Evolutionary conservation across 805 yeast species (phyloP), one percentile per base, ranked within the genome.

Genomic region (Middelhovenomyces tepae): DNA sequence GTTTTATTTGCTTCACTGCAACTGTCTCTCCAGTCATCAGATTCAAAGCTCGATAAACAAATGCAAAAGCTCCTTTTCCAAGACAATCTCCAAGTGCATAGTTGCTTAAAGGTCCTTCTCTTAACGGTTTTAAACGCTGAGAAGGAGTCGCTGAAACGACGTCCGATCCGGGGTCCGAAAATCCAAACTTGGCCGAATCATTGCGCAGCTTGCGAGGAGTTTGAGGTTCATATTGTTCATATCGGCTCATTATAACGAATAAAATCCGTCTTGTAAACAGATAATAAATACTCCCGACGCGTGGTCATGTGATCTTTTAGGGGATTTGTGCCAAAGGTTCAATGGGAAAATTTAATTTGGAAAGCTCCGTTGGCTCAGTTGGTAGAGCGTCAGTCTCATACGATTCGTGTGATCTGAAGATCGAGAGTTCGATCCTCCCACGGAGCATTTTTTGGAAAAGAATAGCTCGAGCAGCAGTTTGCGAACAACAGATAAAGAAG

Each of bases 51-150:
- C 71, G 69, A 55, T 78, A 86, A 3, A 89, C 96, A 24, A 73
- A 71, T 1, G 96, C 97, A 53, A 75, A 86, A 0, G 96, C 96
- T 2, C 98, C 98, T 39, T 72, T 72, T 2, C 97, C 98, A 2
- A 91, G 64, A 22, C 78, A 68, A 30, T 75, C 79, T 30, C 68
- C 68, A 11, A 63, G 6, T 30, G 41, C 45, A 27, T 43, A 43
- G 36, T 43, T 43, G 20, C 38, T 30, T 17, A 35, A 28, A 16
- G 43, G 32, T 10, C 16, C 22, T 16, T 23, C 29, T 4, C 31
- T 26, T 5, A 16, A 20, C 7, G 20, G 29, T 9, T 35, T 36
- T 11, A 41, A 25, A 9, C 38, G 32, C 20, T 43, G 48, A 6
- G 42, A 24, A 4, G 46, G 47, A 7, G 45, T 46, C 13, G 41